Conservation (phyloP, 2,329 filamentous ascomycete genomes). For the Trichoderma semiorbis region DNA sequence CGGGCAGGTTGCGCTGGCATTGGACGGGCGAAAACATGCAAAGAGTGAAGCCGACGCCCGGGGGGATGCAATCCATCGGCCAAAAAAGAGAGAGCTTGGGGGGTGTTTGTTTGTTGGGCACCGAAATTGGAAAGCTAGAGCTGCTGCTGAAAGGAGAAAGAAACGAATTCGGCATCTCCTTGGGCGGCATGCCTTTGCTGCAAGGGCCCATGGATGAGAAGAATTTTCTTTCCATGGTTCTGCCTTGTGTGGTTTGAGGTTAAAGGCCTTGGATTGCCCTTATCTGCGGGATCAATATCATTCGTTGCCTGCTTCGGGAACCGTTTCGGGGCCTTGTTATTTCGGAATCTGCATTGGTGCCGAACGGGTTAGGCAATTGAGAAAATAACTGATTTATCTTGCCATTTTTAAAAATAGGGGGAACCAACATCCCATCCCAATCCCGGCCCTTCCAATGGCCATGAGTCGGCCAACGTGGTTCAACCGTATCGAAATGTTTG, state of each 20-base stretch:
- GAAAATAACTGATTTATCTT: not conserved
- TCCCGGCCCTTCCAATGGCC: not conserved
- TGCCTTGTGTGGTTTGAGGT: not conserved
- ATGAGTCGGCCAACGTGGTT: not conserved
- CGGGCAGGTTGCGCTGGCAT: not conserved
- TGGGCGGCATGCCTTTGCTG: not conserved
- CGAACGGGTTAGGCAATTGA: not conserved
- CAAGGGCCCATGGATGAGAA: not conserved
- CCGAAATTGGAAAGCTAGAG: not conserved
- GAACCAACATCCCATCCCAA: not conserved
- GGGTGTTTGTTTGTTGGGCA: not conserved
- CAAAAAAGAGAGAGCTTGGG: not conserved
- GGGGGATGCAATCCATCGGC: not conserved
- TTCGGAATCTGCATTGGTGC: not conserved
- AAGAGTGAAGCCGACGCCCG: not conserved
- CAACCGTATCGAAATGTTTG: not conserved
- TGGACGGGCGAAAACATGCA: not conserved
- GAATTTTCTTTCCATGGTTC: not conserved
- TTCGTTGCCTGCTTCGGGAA: not conserved
- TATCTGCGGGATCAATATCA: constrained; percentile 5
- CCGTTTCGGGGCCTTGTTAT: not conserved
- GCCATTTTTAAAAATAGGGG: not conserved
- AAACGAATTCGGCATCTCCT: not conserved
- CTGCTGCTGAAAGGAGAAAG: not conserved
- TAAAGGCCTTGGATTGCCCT: not conserved